phyloP scores from a whole-genome alignment of 148 eudicot genomes.

The Rhododendron vialii region DNA sequence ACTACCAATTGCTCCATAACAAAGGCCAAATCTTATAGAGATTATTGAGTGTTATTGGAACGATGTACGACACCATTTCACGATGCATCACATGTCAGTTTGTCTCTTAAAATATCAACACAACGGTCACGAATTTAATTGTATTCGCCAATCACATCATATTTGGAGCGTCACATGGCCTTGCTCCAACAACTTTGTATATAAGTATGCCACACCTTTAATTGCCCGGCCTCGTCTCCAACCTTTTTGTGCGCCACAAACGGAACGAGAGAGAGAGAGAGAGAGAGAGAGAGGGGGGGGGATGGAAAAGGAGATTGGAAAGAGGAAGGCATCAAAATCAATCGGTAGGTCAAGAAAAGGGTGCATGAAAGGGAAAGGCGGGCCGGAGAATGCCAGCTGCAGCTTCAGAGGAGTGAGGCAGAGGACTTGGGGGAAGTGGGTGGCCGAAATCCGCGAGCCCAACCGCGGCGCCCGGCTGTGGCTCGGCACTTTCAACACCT shows the following conservation, averaged over 20 bases:
- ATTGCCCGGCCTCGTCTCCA: neutral
- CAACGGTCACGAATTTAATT: too few species aligned
- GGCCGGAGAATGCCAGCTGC: conserved; percentile 15
- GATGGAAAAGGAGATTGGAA: neutral
- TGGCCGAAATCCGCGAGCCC: conserved; percentile 15
- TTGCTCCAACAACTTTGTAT: too few species aligned
- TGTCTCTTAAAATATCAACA: too few species aligned
- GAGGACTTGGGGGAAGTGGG: conserved; percentile 18
- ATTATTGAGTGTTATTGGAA: too few species aligned
- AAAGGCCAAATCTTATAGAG: too few species aligned
- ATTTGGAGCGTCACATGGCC: too few species aligned
- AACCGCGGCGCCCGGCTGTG: conserved; percentile 7
- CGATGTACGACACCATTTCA: too few species aligned
- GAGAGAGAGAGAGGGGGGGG: neutral
- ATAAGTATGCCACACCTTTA: neutral
- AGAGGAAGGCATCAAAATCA: neutral
- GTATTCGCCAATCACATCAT: too few species aligned
- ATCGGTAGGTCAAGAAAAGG: conserved; percentile 11
- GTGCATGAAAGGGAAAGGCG: conserved; percentile 23
- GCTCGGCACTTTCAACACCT: conserved; percentile 16
- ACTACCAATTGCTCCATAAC: too few species aligned
- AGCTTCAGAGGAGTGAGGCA: conserved; percentile 16
- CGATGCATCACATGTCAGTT: neutral
- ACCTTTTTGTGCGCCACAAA: neutral
- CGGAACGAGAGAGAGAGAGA: neutral